Evolutionary conservation across 2,329 filamentous ascomycete genomes (phyloP).

Genomic region (Stenocarpella maydis): DNA sequence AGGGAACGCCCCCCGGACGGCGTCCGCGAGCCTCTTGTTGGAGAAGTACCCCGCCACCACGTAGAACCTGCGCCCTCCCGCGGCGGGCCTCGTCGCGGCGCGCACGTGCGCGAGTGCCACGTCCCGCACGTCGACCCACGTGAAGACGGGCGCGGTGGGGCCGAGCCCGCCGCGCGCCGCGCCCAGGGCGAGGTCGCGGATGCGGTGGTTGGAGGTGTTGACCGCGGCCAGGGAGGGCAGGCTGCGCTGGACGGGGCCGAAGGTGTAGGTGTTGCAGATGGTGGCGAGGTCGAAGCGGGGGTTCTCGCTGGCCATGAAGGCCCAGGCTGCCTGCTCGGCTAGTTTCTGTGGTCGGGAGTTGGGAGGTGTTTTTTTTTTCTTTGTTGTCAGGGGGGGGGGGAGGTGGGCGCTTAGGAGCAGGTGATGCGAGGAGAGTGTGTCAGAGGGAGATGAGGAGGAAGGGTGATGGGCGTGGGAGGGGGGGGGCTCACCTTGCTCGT

Average conservation of each 20-base stretch:
- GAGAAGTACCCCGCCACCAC: constrained; percentile 55
- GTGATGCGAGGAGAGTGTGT: too few species aligned
- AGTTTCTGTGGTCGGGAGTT: too few species aligned
- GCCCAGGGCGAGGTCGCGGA: constrained; percentile 70
- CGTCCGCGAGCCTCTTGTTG: constrained; percentile 54
- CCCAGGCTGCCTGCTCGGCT: constrained; percentile 73
- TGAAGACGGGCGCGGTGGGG: constrained; percentile 42
- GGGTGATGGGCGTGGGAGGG: too few species aligned
- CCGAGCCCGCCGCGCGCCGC: constrained; percentile 64
- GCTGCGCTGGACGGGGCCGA: constrained; percentile 71
- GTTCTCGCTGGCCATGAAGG: constrained; percentile 63
- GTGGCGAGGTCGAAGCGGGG: constrained; percentile 68
- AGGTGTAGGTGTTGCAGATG: constrained; percentile 69
- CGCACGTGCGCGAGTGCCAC: constrained; percentile 30
- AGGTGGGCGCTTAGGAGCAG: too few species aligned
- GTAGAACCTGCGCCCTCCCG: constrained; percentile 56
- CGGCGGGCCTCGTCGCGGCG: background rate
- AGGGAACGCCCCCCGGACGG: constrained; percentile 57
- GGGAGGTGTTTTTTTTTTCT: too few species aligned
- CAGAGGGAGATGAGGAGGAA: too few species aligned
- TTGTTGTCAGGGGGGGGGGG: too few species aligned
- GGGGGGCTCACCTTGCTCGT: constrained; percentile 55
- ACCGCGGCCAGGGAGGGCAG: constrained; percentile 69
- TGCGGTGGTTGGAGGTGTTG: constrained; percentile 77
- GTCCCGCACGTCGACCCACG: constrained; percentile 39